Evolutionary conservation across 208 protist genomes (phyloP), one percentile per base, ranked within the genome.

Genomic region (Kentomonas sorsogonicus): DNA sequence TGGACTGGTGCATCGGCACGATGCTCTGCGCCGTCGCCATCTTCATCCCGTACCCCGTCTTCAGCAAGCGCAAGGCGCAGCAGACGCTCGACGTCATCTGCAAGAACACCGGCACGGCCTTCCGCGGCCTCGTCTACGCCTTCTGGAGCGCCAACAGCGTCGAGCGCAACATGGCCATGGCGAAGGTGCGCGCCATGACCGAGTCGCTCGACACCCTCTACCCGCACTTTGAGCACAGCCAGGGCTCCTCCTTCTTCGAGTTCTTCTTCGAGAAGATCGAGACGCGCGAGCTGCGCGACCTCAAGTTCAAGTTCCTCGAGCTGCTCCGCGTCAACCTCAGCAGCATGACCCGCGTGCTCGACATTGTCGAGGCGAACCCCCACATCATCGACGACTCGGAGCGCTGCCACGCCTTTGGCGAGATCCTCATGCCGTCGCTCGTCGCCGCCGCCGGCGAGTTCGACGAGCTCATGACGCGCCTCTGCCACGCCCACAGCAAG

Each of bases 121-220:
- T 88, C 66, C 63, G 57, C 29, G 78, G 80, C 16, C 70, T 91
- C 46, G 71, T 82, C 40, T 83, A 80, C 51, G 87, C 74, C 57
- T 94, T 94, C 65, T 94, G 86, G 83, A 86, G 75, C 40, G 59
- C 71, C 23, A 77, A 76, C 22, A 94, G 88, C 64, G 74, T 89
- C 57, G 68, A 83, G 70, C 77, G 86, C 20, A 90, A 88, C 69
- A 85, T 91, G 72, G 69, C 79, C 20, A 89, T 88, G 75, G 82
- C 82, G 38, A 89, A 88, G 60, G 79, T 89, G 51, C 69, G 70
- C 16, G 65, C 76, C 57, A 77, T 89, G 69, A 83, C 67, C 13
- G 55, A 65, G 34, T 76, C 75, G 11, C 74, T 93, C 25, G 82
- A 93, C 63, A 41, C 63, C n/a, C 46, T 77, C 36, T 51, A 88